Evolutionary conservation across 1,284 basidiomycete genomes (phyloP), one percentile per base, ranked within the genome.

Genomic region (Sphaerobolus stellatus): DNA sequence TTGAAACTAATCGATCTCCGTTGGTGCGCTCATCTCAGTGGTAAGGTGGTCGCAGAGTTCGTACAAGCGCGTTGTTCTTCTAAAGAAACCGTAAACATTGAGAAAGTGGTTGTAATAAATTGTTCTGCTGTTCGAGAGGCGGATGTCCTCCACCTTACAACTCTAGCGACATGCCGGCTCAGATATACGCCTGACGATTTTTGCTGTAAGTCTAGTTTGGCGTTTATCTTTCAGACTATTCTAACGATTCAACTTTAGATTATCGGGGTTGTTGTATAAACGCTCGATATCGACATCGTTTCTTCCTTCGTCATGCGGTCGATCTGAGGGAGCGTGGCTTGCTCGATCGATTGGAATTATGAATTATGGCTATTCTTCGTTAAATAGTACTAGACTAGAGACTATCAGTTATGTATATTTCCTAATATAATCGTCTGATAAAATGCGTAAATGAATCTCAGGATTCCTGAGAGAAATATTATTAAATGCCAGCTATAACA

Each of bases 21-120:
- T 24, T 86, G 82, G 83, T 86, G 83, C 60, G 75, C 77, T 11
- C 75, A 81, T 59, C 63, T 86, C 13, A 73, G 70, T 41, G 82
- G 83, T n/a, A 61, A 60, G 1, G 76, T 77, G 16, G 64, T 85
- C 38, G 80, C 80, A 30, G 68, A 76, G 36, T 66, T 84, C 16
- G 79, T 80, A 38, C 65, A 61, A 48, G 77, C 74, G 56, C 75
- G 79, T 30, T 50, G 65, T 24, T 56, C 48, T 44, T 24, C 28
- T 18, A 49, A 56, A 28, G 54, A 59, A 45, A 59, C 53, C 11
- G 61, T 58, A 28, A 64, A 68, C 27, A 73, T 84, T 54, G 61
- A 63, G 47, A 75, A 77, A 61, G 66, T 84, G n/a, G 77, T 77
- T 0, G 73, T 81, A 18, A 80, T 85, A 58, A 79, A 83, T 59